Percentiles rank a stretch among this genome's conserved stretches.
These are phyloP conservation scores for Ogataea nitratoaversa DNA, from an alignment of 805 yeast species.

Conservation along the genomic window DNA sequence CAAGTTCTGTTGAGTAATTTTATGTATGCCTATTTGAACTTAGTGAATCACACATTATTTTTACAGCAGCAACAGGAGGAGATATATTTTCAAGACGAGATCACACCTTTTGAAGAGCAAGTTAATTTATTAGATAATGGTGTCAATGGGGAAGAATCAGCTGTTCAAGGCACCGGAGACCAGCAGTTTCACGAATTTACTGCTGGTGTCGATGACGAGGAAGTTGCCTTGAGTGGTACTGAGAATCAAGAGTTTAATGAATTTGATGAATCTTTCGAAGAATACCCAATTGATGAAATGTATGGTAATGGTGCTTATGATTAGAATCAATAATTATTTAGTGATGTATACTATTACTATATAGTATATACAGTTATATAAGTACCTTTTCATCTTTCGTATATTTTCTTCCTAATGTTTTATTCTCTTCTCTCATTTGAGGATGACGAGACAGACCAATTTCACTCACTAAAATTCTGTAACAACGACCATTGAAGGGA, in stretches of 20 bases:
- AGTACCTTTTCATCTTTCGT: too few species aligned
- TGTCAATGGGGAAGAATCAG: neutral
- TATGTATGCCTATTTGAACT: conserved; percentile 94
- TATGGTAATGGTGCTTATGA: conserved; percentile 4
- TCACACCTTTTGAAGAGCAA: conserved; percentile 1
- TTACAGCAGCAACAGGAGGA: conserved; percentile 55
- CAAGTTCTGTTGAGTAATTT: conserved; percentile 92
- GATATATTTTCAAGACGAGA: conserved; percentile 12
- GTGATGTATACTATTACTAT: too few species aligned
- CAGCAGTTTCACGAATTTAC: conserved; percentile 8
- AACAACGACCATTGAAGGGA: too few species aligned
- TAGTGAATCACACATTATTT: conserved; percentile 87
- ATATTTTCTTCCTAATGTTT: too few species aligned
- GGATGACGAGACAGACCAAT: too few species aligned
- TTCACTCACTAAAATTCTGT: too few species aligned
- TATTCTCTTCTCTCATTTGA: too few species aligned
- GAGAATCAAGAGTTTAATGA: conserved; percentile 4
- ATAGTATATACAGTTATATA: too few species aligned
- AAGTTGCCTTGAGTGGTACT: neutral
- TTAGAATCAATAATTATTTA: neutral
- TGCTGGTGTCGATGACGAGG: conserved; percentile 5
- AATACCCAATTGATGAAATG: conserved; percentile 10
- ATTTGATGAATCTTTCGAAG: conserved; percentile 11
- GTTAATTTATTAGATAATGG: conserved; percentile 1
- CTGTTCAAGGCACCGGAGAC: conserved; percentile 1